Evolutionary conservation across 2,329 filamentous ascomycete genomes (phyloP), one percentile per base, ranked within the genome.

Genomic region (Trichoderma simmonsii): DNA sequence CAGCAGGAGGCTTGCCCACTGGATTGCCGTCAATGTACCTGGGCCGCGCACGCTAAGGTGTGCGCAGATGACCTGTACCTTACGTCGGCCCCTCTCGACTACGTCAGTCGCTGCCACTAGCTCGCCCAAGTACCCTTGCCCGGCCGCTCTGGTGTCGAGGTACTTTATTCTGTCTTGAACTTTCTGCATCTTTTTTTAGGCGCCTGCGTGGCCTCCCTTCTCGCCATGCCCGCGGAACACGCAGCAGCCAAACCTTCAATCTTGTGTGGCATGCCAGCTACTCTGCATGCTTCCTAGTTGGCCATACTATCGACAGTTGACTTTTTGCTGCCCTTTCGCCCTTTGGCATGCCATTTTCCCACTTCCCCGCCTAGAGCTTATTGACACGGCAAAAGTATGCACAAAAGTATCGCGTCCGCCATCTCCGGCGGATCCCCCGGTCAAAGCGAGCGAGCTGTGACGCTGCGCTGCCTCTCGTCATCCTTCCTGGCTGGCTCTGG

Each of bases 21-120:
- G 74, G 75, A 74, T 76, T 69, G 77, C 78, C 78, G 77, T 79
- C 78, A 79, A 79, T 63, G 68, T 64, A 78, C 79, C 80, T 78
- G 76, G 66, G 72, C 78, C 74, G 77, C 75, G 76, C 76, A 74
- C 78, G 77, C 78, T 77, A 77, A 78, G 60, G 71, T 75, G 78
- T 76, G 79, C 73, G 79, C 78, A 80, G 79, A 78, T 80, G 79
- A 80, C 79, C 78, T 80, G 79, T 81, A 78, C 79, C 79, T 81
- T 80, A 77, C 79, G 78, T 80, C 74, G 61, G 68, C 71, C 66
- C 71, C 71, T 64, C 66, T 68, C 59, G n/a, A 69, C 66, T 60
- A 69, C 66, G 66, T 69, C 66, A 69, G 63, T 68, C 60, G 39
- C 36, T 26, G 56, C 36, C 21, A 30, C 30, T 61, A 61, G 66